Base-by-base conservation (phyloP, 2,329 filamentous ascomycete species). In the Xylaria hypoxylon region DNA sequence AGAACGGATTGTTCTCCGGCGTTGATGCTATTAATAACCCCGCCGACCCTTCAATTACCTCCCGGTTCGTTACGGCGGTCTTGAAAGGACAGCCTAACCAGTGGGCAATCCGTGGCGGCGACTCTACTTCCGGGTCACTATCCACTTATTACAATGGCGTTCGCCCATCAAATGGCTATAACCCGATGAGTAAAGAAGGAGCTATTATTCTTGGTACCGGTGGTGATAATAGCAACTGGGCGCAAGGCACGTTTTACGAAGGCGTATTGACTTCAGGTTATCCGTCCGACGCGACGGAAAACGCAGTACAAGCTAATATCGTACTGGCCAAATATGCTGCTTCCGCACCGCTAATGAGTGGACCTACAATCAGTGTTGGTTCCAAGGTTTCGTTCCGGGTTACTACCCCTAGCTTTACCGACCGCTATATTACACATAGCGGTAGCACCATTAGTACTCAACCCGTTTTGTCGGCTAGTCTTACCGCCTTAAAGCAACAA, bases 151-250 rank as follows among this genome's bases (percentile, higher is more conserved):
- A 87, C 73, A 84, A 77, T 65, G 88, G 89, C 8, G 78, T 70
- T 1, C 85, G 88, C 3, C 88, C 88, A 2, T 48, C 42, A 1
- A 33, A 19, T 10, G 87, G 86, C 10, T 90, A 90, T 76, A 85
- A 88, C 73, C 82, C 85, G 0, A 91, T 90, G 89, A 80, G 72
- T 69, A 89, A 90, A 70, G 88, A 91, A 72, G 88, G 88, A 15
- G 84, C 88, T 62, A 88, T 91, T 47, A 82, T 90, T 64, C 86
- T 90, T 17, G 88, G 89, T 19, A 89, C 90, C 55, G 89, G 89
- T 17, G 89, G 89, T 7, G 89, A 90, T 69, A 91, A 89, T 77
- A 88, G 86, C 73, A 79, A 80, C 70, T 72, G 84, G 42, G 88
- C 82, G 0, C 86, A 89, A 71, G 88, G 88, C 28, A 90, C 87